These are phyloP conservation scores for Protostelium mycophagum DNA, from an alignment of 78 protist genomes.

Conservation along the genomic window DNA sequence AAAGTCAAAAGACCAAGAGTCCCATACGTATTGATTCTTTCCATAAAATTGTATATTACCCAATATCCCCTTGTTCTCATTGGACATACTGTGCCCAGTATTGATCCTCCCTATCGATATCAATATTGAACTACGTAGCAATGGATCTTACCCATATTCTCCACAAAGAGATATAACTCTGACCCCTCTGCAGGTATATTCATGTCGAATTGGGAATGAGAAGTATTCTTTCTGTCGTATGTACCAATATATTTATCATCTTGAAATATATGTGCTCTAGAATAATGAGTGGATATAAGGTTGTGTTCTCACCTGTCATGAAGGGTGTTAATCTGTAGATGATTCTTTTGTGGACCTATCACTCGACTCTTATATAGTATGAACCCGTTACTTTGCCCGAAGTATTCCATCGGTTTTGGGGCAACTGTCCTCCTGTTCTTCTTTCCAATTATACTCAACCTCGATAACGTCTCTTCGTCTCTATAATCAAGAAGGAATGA, in stretches of 20 bases:
- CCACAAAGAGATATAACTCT: neutral
- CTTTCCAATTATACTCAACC: neutral
- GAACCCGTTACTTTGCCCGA: conserved; percentile 23
- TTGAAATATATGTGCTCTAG: neutral
- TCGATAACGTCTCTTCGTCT: neutral
- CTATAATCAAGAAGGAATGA: neutral
- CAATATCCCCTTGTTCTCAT: neutral
- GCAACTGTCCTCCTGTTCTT: neutral
- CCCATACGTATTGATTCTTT: neutral
- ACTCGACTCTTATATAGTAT: conserved; percentile 21
- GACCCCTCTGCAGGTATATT: neutral
- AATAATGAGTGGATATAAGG: neutral
- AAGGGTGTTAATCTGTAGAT: neutral
- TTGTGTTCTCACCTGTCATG: neutral
- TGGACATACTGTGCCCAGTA: neutral
- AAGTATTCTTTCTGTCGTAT: neutral
- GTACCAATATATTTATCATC: neutral
- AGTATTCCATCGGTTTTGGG: conserved; percentile 18
- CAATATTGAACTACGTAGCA: neutral
- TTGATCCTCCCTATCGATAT: neutral
- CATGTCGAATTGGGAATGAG: neutral
- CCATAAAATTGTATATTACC: neutral
- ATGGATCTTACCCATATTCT: neutral
- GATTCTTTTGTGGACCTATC: neutral
- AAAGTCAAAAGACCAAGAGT: neutral